Conservation (phyloP, 768 basidiomycete species). For the Lentinula detonsa region DNA sequence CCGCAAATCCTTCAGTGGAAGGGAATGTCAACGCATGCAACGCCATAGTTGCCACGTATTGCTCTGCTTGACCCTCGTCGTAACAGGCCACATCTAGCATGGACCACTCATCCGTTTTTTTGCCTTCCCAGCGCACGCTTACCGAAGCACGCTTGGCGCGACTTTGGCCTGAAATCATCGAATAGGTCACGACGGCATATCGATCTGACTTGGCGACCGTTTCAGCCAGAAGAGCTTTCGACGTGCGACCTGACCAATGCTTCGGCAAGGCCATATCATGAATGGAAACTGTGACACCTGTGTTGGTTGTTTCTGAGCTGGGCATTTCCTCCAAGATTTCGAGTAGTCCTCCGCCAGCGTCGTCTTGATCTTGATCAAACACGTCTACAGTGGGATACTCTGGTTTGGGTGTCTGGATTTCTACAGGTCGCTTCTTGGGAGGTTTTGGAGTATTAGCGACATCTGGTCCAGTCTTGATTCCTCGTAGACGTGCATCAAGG, state of each 20-base stretch:
- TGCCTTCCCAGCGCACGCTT: conserved; percentile 67
- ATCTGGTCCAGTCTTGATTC: conserved; percentile 5
- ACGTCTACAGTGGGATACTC: conserved; percentile 25
- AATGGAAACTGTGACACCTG: conserved; percentile 47
- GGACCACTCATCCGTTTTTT: conserved; percentile 54
- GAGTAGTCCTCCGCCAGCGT: conserved; percentile 57
- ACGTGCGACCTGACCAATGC: conserved; percentile 76
- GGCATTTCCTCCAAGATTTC: conserved; percentile 67
- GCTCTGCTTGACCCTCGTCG: conserved; percentile 74
- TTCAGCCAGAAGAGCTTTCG: conserved; percentile 68
- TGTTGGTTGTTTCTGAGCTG: conserved; percentile 44
- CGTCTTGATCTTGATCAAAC: conserved; percentile 48
- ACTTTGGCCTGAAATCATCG: conserved; percentile 57
- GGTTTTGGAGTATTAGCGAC: background rate
- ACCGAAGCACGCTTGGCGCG: conserved; percentile 71
- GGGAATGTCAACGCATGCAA: conserved; percentile 75
- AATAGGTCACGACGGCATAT: conserved; percentile 71
- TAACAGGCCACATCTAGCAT: conserved; percentile 87
- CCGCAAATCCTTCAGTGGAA: conserved; percentile 54
- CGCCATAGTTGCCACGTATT: conserved; percentile 84
- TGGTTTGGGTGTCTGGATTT: conserved; percentile 9
- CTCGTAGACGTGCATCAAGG: conserved; percentile 38
- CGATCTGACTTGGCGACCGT: conserved; percentile 62
- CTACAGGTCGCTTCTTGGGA: conserved; percentile 12
- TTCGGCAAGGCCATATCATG: conserved; percentile 80